These are phyloP conservation scores for Trametes polyzona DNA, from an alignment of 1,284 basidiomycete species.

Conservation along the genomic window DNA sequence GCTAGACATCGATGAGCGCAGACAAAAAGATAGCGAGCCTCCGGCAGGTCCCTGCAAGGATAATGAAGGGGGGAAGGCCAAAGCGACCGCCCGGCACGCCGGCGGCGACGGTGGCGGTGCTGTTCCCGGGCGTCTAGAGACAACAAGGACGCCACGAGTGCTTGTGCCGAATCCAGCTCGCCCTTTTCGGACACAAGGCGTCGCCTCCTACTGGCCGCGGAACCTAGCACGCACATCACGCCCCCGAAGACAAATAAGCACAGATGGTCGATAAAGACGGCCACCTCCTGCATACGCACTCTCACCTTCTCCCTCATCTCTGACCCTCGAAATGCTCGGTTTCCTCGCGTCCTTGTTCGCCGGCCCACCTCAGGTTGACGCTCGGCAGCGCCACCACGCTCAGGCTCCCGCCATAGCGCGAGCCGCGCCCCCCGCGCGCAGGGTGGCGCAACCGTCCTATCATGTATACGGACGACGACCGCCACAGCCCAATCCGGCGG, in stretches of 20 bases:
- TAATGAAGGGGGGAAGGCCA: background rate
- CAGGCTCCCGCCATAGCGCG: too few relatives aligned
- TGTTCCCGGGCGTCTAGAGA: background rate
- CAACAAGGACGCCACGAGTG: conserved; percentile 9
- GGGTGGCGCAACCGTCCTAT: too few relatives aligned
- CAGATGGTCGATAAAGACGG: background rate
- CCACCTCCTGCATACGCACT: background rate
- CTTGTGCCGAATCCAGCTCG: conserved; percentile 7
- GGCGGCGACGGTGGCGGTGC: conserved; percentile 3
- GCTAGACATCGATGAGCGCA: too few relatives aligned
- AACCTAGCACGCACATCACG: background rate
- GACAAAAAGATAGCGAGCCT: too few relatives aligned
- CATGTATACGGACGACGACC: too few relatives aligned
- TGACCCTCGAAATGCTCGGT: background rate
- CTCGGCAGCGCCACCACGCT: background rate
- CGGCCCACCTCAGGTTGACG: background rate
- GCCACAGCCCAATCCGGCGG: too few relatives aligned
- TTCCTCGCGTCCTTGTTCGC: background rate
- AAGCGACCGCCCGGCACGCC: background rate
- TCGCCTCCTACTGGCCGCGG: conserved; percentile 1
- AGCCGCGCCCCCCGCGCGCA: background rate
- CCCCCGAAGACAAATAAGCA: background rate
- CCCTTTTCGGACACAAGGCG: conserved; percentile 9
- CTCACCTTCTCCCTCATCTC: background rate
- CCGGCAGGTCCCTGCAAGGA: too few relatives aligned